phyloP scores from a whole-genome alignment of 2,329 filamentous ascomycete genomes.

The Ceratocystis diversiconidia region DNA sequence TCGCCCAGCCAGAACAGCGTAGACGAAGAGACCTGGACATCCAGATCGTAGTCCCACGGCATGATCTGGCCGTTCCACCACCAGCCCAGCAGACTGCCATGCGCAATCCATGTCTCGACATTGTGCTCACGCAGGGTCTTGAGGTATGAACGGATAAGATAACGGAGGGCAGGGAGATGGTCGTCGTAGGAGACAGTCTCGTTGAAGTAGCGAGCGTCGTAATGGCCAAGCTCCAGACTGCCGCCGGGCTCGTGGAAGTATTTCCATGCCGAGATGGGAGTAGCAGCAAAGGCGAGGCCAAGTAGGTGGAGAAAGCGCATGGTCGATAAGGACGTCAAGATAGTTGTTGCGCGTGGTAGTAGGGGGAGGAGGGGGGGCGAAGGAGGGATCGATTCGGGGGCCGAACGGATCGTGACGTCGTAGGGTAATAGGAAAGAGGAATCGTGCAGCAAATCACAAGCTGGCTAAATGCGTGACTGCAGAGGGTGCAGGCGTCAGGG shows the following conservation, averaged over 20 bases:
- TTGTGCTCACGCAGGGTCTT: slow-evolving; percentile 47
- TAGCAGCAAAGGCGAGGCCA: slow-evolving; percentile 12
- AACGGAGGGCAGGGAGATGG: slow-evolving; percentile 48
- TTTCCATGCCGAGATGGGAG: slow-evolving; percentile 28
- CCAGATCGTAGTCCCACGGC: slow-evolving; percentile 75
- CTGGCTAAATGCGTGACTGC: background rate
- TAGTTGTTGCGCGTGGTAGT: background rate
- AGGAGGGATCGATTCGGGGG: background rate
- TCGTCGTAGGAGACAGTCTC: slow-evolving; percentile 49
- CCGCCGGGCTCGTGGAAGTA: slow-evolving; percentile 54
- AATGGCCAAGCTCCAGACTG: slow-evolving; percentile 50
- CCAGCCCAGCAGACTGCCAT: slow-evolving; percentile 74
- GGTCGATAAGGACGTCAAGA: background rate
- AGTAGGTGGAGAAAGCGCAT: slow-evolving; percentile 18
- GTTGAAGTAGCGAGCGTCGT: slow-evolving; percentile 58
- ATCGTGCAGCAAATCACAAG: no score
- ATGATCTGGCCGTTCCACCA: slow-evolving; percentile 73
- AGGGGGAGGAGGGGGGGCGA: background rate
- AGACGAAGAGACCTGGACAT: slow-evolving; percentile 58
- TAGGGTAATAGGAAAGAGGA: background rate
- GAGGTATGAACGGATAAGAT: slow-evolving; percentile 63
- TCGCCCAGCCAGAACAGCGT: slow-evolving; percentile 53
- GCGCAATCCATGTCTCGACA: slow-evolving; percentile 74
- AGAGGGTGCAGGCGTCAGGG: background rate
- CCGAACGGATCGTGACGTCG: background rate